phyloP scores from a whole-genome alignment of 306 rosid genomes.

The Calophaca sinica region DNA sequence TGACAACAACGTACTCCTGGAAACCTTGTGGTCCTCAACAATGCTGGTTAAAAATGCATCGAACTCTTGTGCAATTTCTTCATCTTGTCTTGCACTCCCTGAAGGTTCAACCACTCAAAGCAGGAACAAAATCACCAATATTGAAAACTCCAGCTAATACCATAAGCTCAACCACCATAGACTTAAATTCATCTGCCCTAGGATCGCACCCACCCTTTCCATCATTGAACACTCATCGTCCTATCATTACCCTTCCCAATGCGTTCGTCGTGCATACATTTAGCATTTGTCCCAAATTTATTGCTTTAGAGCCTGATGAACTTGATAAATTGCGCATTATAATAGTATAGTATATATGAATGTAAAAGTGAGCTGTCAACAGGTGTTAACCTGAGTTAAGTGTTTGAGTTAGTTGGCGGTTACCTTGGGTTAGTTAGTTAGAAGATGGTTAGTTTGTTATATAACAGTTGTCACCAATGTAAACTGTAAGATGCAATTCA shows the following conservation, averaged over 20 bases:
- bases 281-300: constrained; percentile 62
- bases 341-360: too few species aligned
- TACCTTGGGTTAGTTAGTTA: too few species aligned
- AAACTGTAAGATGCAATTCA: too few species aligned
- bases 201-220: constrained; percentile 54
- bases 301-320: constrained; percentile 51
- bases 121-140: constrained; percentile 76
- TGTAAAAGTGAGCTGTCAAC: too few species aligned
- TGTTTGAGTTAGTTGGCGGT: too few species aligned
- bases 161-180: constrained; percentile 79
- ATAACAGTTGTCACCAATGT: too few species aligned
- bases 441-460: too few species aligned
- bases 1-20: too few species aligned
- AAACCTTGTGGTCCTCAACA: constrained; percentile 60
- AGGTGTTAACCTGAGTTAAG: too few species aligned
- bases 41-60: constrained; percentile 64
- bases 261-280: constrained; percentile 73
- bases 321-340: constrained; percentile 50
- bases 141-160: constrained; percentile 69
- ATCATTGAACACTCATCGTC: constrained; percentile 67
- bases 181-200: constrained; percentile 68
- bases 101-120: constrained; percentile 72
- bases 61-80: constrained; percentile 67
- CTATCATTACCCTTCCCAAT: constrained; percentile 69
- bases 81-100: constrained; percentile 67